phyloP scores from a whole-genome alignment of 2,329 filamentous ascomycete species.

The Cladosporium sp. region DNA sequence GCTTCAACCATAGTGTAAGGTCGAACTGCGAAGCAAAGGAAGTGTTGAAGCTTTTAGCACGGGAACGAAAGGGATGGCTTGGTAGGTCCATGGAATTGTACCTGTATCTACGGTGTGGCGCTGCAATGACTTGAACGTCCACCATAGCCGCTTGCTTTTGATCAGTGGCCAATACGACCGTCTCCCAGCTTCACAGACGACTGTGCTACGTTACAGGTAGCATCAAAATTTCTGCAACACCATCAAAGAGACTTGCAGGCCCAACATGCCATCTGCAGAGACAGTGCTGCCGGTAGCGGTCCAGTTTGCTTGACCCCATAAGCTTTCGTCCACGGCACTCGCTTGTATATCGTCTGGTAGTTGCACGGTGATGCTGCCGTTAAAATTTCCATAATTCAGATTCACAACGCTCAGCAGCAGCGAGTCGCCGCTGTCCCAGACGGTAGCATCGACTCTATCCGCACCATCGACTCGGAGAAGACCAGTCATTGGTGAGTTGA shows the following conservation, averaged over 20 bases:
- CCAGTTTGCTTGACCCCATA: constrained; percentile 27
- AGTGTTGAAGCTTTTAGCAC: no score
- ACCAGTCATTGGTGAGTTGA: constrained; percentile 32
- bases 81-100: neutral
- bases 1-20: no score
- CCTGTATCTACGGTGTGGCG: neutral
- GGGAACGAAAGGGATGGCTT: no score
- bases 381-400: constrained; percentile 32
- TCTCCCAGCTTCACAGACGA: neutral
- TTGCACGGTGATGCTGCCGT: constrained; percentile 20
- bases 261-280: neutral
- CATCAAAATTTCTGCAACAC: neutral
- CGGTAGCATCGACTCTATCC: constrained; percentile 42
- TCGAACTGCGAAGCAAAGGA: no score
- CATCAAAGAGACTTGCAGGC: neutral
- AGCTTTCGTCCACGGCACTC: neutral
- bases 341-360: constrained; percentile 22
- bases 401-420: constrained; percentile 45
- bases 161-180: neutral
- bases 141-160: neutral
- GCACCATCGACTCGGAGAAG: constrained; percentile 29
- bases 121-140: neutral
- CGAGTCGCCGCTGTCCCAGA: constrained; percentile 40
- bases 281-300: neutral
- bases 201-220: neutral